phyloP scores from a whole-genome alignment of 441 rosid genomes.

The Eutrema salsugineum region DNA sequence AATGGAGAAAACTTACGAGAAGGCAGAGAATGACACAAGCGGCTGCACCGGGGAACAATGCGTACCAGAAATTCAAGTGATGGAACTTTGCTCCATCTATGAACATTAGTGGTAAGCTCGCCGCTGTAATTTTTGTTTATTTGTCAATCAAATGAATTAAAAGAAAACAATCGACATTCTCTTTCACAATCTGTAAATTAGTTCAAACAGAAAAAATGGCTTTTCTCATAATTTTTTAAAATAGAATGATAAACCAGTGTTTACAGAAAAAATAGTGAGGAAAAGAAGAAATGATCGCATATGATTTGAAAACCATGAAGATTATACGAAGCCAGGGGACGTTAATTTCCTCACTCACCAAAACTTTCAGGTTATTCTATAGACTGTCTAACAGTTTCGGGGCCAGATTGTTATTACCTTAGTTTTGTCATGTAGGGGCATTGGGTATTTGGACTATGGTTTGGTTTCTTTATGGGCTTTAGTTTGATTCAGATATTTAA shows the following conservation, averaged over 20 bases:
- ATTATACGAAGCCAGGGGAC: background rate
- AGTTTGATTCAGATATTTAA: background rate
- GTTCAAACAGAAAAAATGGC: background rate
- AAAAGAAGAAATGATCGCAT: background rate
- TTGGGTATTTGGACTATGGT: background rate
- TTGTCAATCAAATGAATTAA: background rate
- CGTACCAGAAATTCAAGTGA: constrained; percentile 61
- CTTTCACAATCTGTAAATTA: background rate
- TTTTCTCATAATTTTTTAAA: too few relatives aligned
- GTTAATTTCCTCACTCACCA: background rate
- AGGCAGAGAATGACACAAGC: constrained; percentile 77
- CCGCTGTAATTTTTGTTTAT: constrained; percentile 45
- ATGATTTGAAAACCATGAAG: too few relatives aligned
- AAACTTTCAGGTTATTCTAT: background rate
- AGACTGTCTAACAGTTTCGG: background rate
- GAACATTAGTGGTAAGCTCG: constrained; percentile 85
- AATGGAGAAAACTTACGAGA: constrained; percentile 41
- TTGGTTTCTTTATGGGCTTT: constrained; percentile 18
- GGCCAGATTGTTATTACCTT: background rate
- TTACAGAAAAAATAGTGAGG: background rate
- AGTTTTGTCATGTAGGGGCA: background rate
- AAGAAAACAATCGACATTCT: background rate
- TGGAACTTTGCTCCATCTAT: constrained; percentile 81
- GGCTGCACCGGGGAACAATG: constrained; percentile 80
- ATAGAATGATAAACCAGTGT: too few relatives aligned